Evolutionary conservation across 2,329 filamentous ascomycete species (phyloP), one percentile per base, ranked within the genome.

Genomic region (Neodidymelliopsis sp.): DNA sequence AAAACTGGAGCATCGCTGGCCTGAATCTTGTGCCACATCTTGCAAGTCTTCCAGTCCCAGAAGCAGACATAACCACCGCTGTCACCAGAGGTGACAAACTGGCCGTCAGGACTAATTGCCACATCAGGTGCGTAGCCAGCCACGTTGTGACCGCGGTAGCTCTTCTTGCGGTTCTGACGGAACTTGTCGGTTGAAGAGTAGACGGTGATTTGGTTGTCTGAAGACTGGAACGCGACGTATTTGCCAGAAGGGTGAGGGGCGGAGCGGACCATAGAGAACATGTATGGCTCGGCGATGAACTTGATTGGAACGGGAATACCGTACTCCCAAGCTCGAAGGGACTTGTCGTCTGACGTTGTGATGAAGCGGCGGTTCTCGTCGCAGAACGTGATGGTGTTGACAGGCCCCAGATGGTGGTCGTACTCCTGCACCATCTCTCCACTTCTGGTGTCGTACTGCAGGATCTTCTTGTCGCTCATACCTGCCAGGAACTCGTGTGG

Each of bases 1-100:
- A 91, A 90, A 44, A 97, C 81, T 4, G 92, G 85, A 42, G 88
- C 84, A 44, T 91, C 91, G 50, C 90, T 86, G 18, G 91, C 92
- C 75, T 89, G 84, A 58, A 99, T 85, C 81, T 97, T 97, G 76
- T 96, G 91, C 75, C 91, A 96, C 91, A 99, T 93, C 77, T 97
- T 97, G 74, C 93, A 96, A 28, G 91, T 97, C 83, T 99, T 99
- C 90, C 92, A 99, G 75, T 97, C 94, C 91, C 92, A 99, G 77
- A 97, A 97, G 75, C 90, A 96, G 36, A 96, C 85, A 66, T 84
- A 97, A 25, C 95, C 94, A 12, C 84, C 91, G 40, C 85, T 90
- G 73, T 99, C 94, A 54, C 94, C 94, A 13, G 84, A 89, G 15
- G 86, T 88, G 44, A 99, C 79, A 71, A 97, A 96, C 69, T 96